These are phyloP conservation scores for Podospora conica DNA, from an alignment of 495 filamentous ascomycete species.

Conservation along the genomic window DNA sequence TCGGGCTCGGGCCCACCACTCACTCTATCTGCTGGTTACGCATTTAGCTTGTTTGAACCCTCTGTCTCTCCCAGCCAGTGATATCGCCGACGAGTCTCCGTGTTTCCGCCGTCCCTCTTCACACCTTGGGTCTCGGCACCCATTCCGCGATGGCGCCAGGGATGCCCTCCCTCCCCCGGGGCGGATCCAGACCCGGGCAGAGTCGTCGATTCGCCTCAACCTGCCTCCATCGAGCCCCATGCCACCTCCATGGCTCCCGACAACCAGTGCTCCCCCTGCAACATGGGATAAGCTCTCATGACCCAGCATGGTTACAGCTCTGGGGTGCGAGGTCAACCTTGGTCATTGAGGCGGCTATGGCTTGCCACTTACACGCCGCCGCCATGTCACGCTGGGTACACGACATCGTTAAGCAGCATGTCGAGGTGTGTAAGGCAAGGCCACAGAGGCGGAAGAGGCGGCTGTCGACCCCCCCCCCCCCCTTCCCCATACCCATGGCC, in stretches of 20 bases:
- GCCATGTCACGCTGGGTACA: slow-evolving; percentile 9
- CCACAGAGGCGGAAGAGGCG: slow-evolving; percentile 16
- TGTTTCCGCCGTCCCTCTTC: slow-evolving; percentile 7
- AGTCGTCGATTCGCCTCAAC: slow-evolving; percentile 11
- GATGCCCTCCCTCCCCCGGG: neutral
- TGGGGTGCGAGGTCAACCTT: slow-evolving; percentile 10
- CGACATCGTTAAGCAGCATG: slow-evolving; percentile 4
- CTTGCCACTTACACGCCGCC: slow-evolving; percentile 20
- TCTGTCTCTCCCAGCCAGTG: slow-evolving; percentile 20
- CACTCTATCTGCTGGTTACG: slow-evolving; percentile 1
- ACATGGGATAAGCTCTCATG: neutral
- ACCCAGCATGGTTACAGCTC: slow-evolving; percentile 2
- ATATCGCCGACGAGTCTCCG: slow-evolving; percentile 15
- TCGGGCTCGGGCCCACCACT: neutral
- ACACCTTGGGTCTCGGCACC: slow-evolving; percentile 6
- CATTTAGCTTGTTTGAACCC: slow-evolving; percentile 24
- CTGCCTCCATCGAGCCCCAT: neutral
- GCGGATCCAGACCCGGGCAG: slow-evolving; percentile 12
- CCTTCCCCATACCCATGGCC: too few relatives aligned
- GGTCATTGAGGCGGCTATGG: slow-evolving; percentile 26
- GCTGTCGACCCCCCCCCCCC: neutral
- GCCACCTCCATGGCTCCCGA: neutral
- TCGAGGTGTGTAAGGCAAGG: slow-evolving; percentile 18
- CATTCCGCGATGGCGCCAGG: neutral
- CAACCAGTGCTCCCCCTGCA: neutral